A percentile compares a stretch with the other conserved stretches of the same genome.
These are phyloP conservation scores for Secale cereale DNA, from an alignment of 176 grass and related monocot genomes.

Conservation along the genomic window DNA sequence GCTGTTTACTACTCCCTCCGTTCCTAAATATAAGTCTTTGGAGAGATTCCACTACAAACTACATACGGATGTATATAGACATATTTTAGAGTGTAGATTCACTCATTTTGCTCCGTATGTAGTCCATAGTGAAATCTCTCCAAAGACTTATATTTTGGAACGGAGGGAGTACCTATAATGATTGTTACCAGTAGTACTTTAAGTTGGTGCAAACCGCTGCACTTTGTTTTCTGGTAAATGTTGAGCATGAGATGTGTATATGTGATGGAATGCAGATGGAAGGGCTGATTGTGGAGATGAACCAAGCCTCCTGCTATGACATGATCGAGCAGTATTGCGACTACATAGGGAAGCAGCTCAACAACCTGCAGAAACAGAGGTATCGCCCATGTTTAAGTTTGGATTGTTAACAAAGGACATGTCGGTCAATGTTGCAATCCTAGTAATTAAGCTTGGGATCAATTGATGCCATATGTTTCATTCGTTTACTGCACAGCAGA, in stretches of 20 bases:
- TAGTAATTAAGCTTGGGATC: neutral
- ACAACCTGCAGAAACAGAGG: slow-evolving; percentile 74
- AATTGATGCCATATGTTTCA: neutral
- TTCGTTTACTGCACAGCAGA: neutral
- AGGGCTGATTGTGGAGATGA: slow-evolving; percentile 65
- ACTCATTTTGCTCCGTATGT: no score
- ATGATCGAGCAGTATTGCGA: slow-evolving; percentile 81
- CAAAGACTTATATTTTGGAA: no score
- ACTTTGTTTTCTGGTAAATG: neutral
- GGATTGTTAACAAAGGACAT: neutral
- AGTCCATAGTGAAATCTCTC: no score
- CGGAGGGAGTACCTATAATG: no score
- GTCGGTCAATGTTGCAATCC: neutral
- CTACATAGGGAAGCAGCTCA: slow-evolving; percentile 69
- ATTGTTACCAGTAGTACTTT: neutral
- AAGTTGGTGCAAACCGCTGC: neutral
- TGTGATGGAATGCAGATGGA: slow-evolving; percentile 49
- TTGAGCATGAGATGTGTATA: neutral
- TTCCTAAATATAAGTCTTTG: no score
- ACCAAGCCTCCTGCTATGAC: slow-evolving; percentile 73
- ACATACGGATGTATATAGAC: no score
- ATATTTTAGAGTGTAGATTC: no score
- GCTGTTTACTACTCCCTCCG: neutral
- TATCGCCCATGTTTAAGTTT: neutral
- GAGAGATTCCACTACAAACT: no score